A percentile compares a stretch with the other conserved stretches of the same genome.
phyloP scores from a whole-genome alignment of 805 yeast genomes.

The Candida orba region DNA sequence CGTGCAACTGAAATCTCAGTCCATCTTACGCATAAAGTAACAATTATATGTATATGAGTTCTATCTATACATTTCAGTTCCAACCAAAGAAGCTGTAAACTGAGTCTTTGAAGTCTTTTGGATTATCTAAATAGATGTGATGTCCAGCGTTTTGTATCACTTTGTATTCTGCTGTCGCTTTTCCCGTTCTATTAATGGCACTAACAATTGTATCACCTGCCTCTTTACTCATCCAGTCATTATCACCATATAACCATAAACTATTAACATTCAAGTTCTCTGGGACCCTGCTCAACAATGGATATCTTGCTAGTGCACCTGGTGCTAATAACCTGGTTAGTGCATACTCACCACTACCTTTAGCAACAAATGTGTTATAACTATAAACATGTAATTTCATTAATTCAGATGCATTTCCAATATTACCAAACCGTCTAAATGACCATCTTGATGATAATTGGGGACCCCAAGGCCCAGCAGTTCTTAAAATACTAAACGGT shows the following conservation, averaged over 20 bases:
- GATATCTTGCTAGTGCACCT: slow-evolving; percentile 50
- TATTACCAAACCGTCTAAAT: slow-evolving; percentile 35
- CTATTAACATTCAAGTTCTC: slow-evolving; percentile 23
- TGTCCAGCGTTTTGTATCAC: slow-evolving; percentile 52
- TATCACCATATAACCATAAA: slow-evolving; percentile 59
- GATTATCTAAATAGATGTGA: slow-evolving; percentile 59
- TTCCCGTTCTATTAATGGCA: slow-evolving; percentile 21
- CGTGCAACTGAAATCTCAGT: too few relatives aligned
- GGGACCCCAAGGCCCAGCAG: slow-evolving; percentile 48
- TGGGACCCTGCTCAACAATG: slow-evolving; percentile 47
- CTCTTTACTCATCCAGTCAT: slow-evolving; percentile 63
- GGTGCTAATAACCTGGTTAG: slow-evolving; percentile 53
- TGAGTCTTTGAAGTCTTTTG: slow-evolving; percentile 38
- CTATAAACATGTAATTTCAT: slow-evolving; percentile 47
- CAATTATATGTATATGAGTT: too few relatives aligned
- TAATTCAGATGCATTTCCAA: slow-evolving; percentile 22
- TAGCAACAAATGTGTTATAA: slow-evolving; percentile 41
- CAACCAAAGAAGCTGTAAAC: slow-evolving; percentile 28
- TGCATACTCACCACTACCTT: slow-evolving; percentile 60
- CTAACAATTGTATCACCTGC: slow-evolving; percentile 45
- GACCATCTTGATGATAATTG: slow-evolving; percentile 49
- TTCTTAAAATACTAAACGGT: slow-evolving; percentile 46
- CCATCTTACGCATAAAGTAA: too few relatives aligned
- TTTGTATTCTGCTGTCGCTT: slow-evolving; percentile 19
- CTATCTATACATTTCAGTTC: slow-evolving; percentile 5